Percentiles rank a stretch among this genome's conserved stretches.
Evolutionary conservation across 2,329 filamentous ascomycete genomes (phyloP).

Genomic region (Lasiodiplodia sp.): DNA sequence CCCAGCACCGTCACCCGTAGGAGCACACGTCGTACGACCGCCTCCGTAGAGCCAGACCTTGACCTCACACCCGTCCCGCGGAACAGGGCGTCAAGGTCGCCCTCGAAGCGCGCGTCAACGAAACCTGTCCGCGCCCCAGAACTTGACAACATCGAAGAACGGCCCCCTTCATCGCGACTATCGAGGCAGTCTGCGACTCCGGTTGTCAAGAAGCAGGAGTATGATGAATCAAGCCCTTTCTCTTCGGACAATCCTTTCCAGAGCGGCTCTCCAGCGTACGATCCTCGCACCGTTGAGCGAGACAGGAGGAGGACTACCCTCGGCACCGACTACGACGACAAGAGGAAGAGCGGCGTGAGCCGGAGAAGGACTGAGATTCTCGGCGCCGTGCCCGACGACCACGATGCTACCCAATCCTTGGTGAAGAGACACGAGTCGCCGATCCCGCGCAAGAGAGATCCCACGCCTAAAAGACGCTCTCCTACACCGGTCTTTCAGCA

Average conservation of each 20-base stretch:
- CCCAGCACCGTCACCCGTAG: conserved; percentile 8
- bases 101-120: conserved; percentile 48
- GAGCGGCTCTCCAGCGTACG: conserved; percentile 71
- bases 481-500: conserved; percentile 12
- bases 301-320: conserved; percentile 62
- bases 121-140: conserved; percentile 53
- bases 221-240: conserved; percentile 71
- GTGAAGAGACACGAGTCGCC: conserved; percentile 16
- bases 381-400: conserved; percentile 55
- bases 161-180: conserved; percentile 36
- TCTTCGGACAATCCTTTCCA: conserved; percentile 94
- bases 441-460: not conserved
- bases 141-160: conserved; percentile 41
- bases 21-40: conserved; percentile 24
- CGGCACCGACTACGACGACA: conserved; percentile 48
- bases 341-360: conserved; percentile 51
- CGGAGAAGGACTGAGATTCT: conserved; percentile 52
- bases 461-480: conserved; percentile 6
- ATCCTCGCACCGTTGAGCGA: conserved; percentile 44
- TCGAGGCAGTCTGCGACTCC: conserved; percentile 35
- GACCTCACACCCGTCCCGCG: conserved; percentile 32
- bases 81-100: conserved; percentile 39
- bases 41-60: conserved; percentile 26
- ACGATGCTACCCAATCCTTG: conserved; percentile 61
- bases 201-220: conserved; percentile 54